Conservation (phyloP, 441 rosid genomes). For the Adansonia grandidieri region DNA sequence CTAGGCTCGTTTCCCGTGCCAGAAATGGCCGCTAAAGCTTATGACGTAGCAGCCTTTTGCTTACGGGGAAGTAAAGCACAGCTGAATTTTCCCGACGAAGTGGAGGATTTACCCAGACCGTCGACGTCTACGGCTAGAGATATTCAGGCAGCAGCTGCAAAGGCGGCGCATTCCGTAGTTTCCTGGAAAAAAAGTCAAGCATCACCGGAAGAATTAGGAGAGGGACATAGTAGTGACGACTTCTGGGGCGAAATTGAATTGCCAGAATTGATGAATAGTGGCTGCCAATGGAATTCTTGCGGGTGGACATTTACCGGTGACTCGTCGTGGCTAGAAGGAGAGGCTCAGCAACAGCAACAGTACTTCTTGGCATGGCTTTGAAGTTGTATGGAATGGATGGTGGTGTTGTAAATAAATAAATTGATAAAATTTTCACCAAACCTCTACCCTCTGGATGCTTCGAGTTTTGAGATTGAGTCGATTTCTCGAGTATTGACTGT, state of each 20-base stretch:
- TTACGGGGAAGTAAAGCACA: constrained; percentile 64
- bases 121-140: constrained; percentile 54
- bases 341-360: constrained; percentile 35
- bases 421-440: not conserved
- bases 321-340: constrained; percentile 56
- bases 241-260: constrained; percentile 85
- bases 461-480: not conserved
- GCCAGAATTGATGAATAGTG: constrained; percentile 61
- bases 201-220: constrained; percentile 14
- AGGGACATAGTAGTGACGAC: constrained; percentile 36
- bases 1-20: constrained; percentile 65
- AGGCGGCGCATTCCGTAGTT: constrained; percentile 55
- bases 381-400: not conserved
- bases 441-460: not conserved
- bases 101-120: constrained; percentile 55
- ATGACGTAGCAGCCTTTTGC: constrained; percentile 66
- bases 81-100: constrained; percentile 64
- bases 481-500: not conserved
- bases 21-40: constrained; percentile 72
- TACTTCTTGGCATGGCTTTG: constrained; percentile 53
- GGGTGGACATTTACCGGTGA: constrained; percentile 44
- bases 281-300: constrained; percentile 44
- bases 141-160: constrained; percentile 62
- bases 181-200: constrained; percentile 35
- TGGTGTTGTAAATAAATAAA: not conserved